Evolutionary conservation across 2,329 filamentous ascomycete genomes (phyloP).

Genomic region (Drechslerella dactyloides): DNA sequence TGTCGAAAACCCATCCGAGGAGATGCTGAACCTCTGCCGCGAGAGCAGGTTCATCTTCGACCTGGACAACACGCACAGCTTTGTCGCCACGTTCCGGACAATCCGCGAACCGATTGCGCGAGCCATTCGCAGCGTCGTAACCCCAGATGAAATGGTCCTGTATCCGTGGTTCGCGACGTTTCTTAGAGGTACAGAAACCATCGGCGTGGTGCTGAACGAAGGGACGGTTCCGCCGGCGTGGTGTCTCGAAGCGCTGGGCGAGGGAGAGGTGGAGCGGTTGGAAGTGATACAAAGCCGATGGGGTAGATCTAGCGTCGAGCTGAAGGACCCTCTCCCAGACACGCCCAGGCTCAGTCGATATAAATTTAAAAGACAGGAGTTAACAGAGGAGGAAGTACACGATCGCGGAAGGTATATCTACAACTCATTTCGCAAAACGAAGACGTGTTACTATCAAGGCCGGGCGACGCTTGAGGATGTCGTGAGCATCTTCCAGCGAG

Average conservation of each 20-base stretch:
- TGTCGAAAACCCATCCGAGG: slow-evolving; percentile 16
- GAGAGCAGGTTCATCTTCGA: slow-evolving; percentile 32
- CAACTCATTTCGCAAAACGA: slow-evolving; percentile 17
- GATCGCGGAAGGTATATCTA: slow-evolving; percentile 40
- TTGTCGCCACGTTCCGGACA: slow-evolving; percentile 17
- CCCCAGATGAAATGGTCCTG: slow-evolving; percentile 6
- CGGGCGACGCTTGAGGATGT: slow-evolving; percentile 28
- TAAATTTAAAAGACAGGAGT: neutral
- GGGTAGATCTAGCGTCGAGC: neutral
- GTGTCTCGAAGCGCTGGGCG: slow-evolving; percentile 5
- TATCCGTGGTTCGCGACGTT: neutral
- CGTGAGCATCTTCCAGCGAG: slow-evolving; percentile 8
- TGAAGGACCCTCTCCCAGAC: neutral
- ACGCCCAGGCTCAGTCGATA: neutral
- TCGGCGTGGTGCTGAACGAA: slow-evolving; percentile 25
- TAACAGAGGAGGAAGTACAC: slow-evolving; percentile 17
- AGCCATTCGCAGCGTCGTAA: slow-evolving; percentile 14
- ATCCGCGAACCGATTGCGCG: slow-evolving; percentile 11
- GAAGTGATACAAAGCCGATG: slow-evolving; percentile 13
- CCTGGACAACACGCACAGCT: slow-evolving; percentile 16
- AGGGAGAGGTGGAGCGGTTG: neutral
- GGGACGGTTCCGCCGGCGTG: neutral
- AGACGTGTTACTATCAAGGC: slow-evolving; percentile 28
- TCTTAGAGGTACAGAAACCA: neutral
- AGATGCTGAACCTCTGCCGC: slow-evolving; percentile 18